These are phyloP conservation scores for Alternaria brassicae DNA, from an alignment of 2,329 filamentous ascomycete genomes.

Conservation along the genomic window DNA sequence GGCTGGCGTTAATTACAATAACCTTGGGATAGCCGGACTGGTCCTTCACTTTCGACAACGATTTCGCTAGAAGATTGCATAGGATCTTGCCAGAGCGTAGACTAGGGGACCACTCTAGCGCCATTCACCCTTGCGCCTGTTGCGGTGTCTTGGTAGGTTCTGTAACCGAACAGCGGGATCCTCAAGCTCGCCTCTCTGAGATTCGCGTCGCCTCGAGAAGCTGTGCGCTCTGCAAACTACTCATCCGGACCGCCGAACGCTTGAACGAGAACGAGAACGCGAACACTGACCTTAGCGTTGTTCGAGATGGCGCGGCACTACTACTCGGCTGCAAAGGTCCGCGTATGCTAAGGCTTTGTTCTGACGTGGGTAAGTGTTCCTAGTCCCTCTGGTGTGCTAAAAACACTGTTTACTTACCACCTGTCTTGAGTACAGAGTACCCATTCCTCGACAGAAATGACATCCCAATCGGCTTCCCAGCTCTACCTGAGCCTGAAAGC, in stretches of 20 bases:
- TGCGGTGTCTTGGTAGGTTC: slow-evolving; percentile 11
- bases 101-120: slow-evolving; percentile 1
- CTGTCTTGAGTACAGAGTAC: slow-evolving; percentile 13
- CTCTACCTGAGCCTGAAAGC: slow-evolving; percentile 11
- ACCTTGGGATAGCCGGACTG: slow-evolving; percentile 14
- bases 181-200: slow-evolving; percentile 11
- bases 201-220: slow-evolving; percentile 10
- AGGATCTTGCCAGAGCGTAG: slow-evolving; percentile 1
- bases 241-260: slow-evolving; percentile 5
- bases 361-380: neutral
- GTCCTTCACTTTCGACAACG: slow-evolving; percentile 11
- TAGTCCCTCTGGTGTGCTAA: slow-evolving; percentile 5
- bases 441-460: neutral
- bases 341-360: neutral
- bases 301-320: slow-evolving; percentile 7
- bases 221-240: slow-evolving; percentile 14
- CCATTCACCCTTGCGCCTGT: slow-evolving; percentile 10
- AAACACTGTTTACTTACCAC: slow-evolving; percentile 9
- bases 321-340: neutral
- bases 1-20: slow-evolving; percentile 9
- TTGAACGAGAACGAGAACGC: slow-evolving; percentile 5
- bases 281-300: slow-evolving; percentile 2
- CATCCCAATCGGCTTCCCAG: slow-evolving; percentile 13
- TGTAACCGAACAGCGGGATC: neutral
- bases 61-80: slow-evolving; percentile 13